A percentile compares a stretch with the other conserved stretches of the same genome.
Evolutionary conservation across 495 filamentous ascomycete genomes (phyloP).

Genomic region (Penicillium nucicola): DNA sequence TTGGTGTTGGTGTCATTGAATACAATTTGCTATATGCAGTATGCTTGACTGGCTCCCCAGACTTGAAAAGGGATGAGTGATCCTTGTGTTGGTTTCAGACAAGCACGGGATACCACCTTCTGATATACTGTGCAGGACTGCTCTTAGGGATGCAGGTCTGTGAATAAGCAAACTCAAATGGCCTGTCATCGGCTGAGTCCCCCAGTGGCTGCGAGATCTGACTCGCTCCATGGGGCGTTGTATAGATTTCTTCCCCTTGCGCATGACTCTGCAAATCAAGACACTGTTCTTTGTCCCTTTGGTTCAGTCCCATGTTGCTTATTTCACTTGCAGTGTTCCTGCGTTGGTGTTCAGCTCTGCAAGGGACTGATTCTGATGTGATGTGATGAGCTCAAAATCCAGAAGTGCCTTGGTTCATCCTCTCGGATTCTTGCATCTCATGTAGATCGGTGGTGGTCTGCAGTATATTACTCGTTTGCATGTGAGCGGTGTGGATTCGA

Average conservation of each 20-base stretch:
- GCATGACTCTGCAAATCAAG: background rate
- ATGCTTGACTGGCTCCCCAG: no score
- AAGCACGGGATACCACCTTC: slow-evolving; percentile 4
- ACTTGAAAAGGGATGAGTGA: slow-evolving; percentile 3
- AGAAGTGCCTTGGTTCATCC: background rate
- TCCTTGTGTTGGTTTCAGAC: background rate
- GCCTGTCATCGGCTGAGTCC: background rate
- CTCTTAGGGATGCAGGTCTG: background rate
- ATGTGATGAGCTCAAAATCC: background rate
- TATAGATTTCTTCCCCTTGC: slow-evolving; percentile 15
- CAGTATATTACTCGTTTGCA: background rate
- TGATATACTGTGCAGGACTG: background rate
- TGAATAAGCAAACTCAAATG: slow-evolving; percentile 5
- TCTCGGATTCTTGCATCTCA: background rate
- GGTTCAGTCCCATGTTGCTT: slow-evolving; percentile 4
- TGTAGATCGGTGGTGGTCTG: slow-evolving; percentile 1
- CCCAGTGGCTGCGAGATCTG: slow-evolving; percentile 14
- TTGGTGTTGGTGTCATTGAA: no score
- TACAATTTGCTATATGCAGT: background rate
- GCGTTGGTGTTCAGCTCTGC: background rate
- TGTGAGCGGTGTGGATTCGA: background rate
- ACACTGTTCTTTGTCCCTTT: background rate
- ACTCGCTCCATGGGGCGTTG: background rate
- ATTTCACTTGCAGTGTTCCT: slow-evolving; percentile 1
- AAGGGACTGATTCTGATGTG: slow-evolving; percentile 1